A percentile compares a stretch with the other conserved stretches of the same genome.
phyloP scores from a whole-genome alignment of 1,284 basidiomycete genomes.

The Pyrrhoderma noxium region DNA sequence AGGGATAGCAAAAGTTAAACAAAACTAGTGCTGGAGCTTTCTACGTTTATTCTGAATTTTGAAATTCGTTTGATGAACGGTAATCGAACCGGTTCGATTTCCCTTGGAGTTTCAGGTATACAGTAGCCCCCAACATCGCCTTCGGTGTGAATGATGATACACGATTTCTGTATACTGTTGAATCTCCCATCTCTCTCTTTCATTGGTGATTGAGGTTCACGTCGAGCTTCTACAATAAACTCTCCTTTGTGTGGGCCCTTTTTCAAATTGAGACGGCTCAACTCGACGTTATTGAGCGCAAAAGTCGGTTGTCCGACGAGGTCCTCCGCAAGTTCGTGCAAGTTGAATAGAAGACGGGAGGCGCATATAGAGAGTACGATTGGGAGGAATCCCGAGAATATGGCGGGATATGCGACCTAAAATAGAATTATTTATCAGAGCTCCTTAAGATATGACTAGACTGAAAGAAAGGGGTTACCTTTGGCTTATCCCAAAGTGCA shows the following conservation, averaged over 20 bases:
- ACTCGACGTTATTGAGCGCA: slow-evolving; percentile 14
- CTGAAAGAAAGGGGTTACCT: background rate
- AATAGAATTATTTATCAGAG: background rate
- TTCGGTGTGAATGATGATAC: too few relatives aligned
- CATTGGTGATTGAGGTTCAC: too few relatives aligned
- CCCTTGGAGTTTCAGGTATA: too few relatives aligned
- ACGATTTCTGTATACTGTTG: too few relatives aligned
- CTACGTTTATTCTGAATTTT: background rate
- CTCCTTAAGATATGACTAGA: too few relatives aligned
- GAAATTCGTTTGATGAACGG: slow-evolving; percentile 7
- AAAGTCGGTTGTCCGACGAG: slow-evolving; percentile 11
- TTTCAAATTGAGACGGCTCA: slow-evolving; percentile 9
- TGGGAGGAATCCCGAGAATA: slow-evolving; percentile 13
- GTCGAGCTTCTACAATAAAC: slow-evolving; percentile 8
- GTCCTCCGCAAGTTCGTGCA: slow-evolving; percentile 14
- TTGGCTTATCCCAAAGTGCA: slow-evolving; percentile 9
- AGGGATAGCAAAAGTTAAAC: too few relatives aligned
- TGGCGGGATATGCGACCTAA: slow-evolving; percentile 11
- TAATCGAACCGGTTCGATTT: background rate
- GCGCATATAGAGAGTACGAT: slow-evolving; percentile 12
- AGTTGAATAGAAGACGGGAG: slow-evolving; percentile 12
- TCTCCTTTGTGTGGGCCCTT: slow-evolving; percentile 11
- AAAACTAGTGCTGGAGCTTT: too few relatives aligned
- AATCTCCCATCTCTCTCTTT: too few relatives aligned
- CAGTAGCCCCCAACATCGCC: too few relatives aligned